Evolutionary conservation across 495 filamentous ascomycete genomes (phyloP).

Genomic region (Penicillium samsonianum): DNA sequence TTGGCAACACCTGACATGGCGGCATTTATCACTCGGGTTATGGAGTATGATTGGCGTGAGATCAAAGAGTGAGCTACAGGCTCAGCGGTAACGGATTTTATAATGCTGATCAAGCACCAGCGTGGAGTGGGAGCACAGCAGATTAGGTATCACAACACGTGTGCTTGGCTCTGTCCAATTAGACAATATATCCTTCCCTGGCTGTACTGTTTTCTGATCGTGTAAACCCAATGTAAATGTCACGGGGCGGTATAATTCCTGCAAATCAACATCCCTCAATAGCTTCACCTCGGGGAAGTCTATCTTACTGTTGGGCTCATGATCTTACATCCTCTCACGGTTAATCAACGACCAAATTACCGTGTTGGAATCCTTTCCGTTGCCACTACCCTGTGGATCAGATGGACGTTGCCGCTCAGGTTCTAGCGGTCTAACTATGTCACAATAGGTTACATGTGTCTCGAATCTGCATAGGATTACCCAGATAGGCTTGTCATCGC

Average conservation of each 20-base stretch:
- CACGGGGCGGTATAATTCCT: neutral
- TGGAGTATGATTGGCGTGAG: constrained; percentile 71
- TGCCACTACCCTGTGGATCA: neutral
- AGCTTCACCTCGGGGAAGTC: no score
- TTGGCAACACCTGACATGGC: constrained; percentile 68
- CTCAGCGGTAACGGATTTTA: neutral
- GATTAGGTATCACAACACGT: no score
- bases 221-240: neutral
- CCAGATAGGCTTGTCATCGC: neutral
- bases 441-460: neutral
- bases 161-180: neutral
- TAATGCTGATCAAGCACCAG: neutral
- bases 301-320: neutral
- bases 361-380: neutral
- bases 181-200: no score
- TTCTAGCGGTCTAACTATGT: neutral
- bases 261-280: neutral
- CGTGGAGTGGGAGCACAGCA: neutral
- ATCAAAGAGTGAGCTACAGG: constrained; percentile 51
- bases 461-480: neutral
- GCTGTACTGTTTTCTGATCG: neutral
- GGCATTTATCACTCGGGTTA: constrained; percentile 63
- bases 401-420: neutral
- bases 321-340: neutral
- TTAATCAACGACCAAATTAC: neutral